Evolutionary conservation across 345 rosid species (phyloP).

Genomic region (Viola odorata): DNA sequence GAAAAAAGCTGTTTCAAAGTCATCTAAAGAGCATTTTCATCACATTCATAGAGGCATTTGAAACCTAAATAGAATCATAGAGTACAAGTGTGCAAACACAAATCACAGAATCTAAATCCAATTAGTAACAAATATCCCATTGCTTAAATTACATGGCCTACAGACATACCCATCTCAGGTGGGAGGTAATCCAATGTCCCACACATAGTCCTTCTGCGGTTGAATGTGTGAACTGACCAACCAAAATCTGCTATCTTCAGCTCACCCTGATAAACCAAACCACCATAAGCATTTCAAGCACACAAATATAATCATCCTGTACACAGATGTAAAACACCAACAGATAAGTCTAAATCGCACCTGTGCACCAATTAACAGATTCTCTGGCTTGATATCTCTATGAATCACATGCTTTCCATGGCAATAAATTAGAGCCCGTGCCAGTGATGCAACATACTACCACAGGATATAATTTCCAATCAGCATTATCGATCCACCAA

Average conservation of each 20-base stretch:
- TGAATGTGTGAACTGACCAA: constrained; percentile 98
- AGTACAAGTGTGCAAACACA: no score
- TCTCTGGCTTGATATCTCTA: constrained; percentile 98
- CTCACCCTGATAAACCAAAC: constrained; percentile 60
- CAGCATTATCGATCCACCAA: background rate
- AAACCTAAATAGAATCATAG: no score
- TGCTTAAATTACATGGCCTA: background rate
- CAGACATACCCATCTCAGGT: constrained; percentile 90
- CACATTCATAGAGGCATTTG: background rate
- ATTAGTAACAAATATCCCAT: no score
- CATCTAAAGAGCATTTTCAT: background rate
- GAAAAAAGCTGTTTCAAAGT: background rate
- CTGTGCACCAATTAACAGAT: constrained; percentile 81
- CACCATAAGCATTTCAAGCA: constrained; percentile 13
- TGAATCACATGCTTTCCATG: constrained; percentile 99
- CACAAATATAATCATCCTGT: background rate
- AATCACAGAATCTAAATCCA: no score
- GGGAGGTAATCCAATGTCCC: constrained; percentile 98
- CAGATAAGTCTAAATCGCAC: constrained; percentile 23
- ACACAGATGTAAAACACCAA: background rate
- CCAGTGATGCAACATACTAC: constrained; percentile 94
- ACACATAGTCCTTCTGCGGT: constrained; percentile 95
- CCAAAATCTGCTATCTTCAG: constrained; percentile 99
- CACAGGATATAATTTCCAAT: constrained; percentile 8
- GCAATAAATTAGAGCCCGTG: constrained; percentile 95